Conservation (phyloP, 768 basidiomycete genomes). For the Russula ochroleuca region DNA sequence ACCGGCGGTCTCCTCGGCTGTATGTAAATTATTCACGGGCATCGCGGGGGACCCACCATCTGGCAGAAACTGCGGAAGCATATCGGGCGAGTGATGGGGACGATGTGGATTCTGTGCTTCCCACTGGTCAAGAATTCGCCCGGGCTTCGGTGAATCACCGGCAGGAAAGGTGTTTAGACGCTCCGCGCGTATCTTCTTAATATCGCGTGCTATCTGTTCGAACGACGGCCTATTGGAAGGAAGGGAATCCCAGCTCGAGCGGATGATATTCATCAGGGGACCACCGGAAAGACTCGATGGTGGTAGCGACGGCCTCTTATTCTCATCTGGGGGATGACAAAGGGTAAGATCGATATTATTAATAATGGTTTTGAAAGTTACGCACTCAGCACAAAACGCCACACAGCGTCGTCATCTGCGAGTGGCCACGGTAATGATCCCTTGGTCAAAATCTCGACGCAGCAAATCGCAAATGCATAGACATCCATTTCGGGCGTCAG, state of each 20-base stretch:
- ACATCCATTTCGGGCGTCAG: conserved; percentile 58
- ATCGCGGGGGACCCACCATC: neutral
- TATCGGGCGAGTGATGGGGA: conserved; percentile 32
- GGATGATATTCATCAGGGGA: conserved; percentile 44
- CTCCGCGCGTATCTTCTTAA: conserved; percentile 45
- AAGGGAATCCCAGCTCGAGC: conserved; percentile 53
- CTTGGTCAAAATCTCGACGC: conserved; percentile 58
- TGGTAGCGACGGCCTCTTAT: conserved; percentile 38
- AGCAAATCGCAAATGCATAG: conserved; percentile 64
- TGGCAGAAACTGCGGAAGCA: conserved; percentile 28
- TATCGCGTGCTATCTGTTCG: conserved; percentile 41
- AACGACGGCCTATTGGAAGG: conserved; percentile 54
- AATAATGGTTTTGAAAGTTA: neutral
- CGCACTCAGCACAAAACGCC: conserved; percentile 48
- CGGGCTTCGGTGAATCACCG: conserved; percentile 34
- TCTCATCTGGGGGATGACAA: conserved; percentile 26
- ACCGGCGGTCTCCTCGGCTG: neutral
- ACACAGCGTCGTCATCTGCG: conserved; percentile 49
- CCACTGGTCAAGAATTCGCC: conserved; percentile 29
- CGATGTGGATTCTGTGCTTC: conserved; percentile 14
- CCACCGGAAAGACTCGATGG: conserved; percentile 35
- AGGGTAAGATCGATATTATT: neutral
- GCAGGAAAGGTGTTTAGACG: conserved; percentile 20
- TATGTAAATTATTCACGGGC: neutral
- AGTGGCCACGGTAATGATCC: conserved; percentile 57